Conservation (phyloP, 805 yeast species). For the Isabelozyma pseudorhagii region DNA sequence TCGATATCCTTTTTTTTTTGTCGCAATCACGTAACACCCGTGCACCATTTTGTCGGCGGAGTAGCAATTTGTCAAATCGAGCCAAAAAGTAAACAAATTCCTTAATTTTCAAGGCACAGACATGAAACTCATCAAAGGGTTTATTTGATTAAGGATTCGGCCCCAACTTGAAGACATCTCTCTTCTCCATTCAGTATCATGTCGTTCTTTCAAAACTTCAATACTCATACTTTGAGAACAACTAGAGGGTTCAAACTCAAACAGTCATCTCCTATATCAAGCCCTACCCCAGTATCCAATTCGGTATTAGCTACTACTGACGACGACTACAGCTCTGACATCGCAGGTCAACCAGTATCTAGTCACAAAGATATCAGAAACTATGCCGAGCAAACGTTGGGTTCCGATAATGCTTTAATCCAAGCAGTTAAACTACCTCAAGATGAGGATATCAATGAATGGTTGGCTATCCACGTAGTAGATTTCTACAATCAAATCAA, state of each 20-base stretch:
- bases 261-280: conserved; percentile 35
- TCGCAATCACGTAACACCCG: background rate
- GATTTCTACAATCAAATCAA: conserved; percentile 95
- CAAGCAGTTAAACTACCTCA: conserved; percentile 93
- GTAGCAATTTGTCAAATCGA: background rate
- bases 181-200: conserved; percentile 19
- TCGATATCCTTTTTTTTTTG: too few species aligned
- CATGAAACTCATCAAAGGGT: background rate
- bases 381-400: conserved; percentile 93
- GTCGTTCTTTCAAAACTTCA: conserved; percentile 44
- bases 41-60: conserved; percentile 63
- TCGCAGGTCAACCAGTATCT: conserved; percentile 30
- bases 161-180: background rate
- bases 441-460: conserved; percentile 88
- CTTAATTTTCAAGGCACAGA: background rate
- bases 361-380: conserved; percentile 73
- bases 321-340: conserved; percentile 9
- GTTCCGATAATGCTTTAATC: conserved; percentile 84
- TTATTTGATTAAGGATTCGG: too few species aligned
- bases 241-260: conserved; percentile 44
- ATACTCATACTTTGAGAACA: conserved; percentile 39
- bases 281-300: conserved; percentile 35
- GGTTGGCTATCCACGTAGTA: conserved; percentile 98
- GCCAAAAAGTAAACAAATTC: conserved; percentile 1
- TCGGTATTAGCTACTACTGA: conserved; percentile 25